Base-by-base conservation (phyloP, 1,139 yeast genomes). In the Debaryomycetaceae sp. region DNA sequence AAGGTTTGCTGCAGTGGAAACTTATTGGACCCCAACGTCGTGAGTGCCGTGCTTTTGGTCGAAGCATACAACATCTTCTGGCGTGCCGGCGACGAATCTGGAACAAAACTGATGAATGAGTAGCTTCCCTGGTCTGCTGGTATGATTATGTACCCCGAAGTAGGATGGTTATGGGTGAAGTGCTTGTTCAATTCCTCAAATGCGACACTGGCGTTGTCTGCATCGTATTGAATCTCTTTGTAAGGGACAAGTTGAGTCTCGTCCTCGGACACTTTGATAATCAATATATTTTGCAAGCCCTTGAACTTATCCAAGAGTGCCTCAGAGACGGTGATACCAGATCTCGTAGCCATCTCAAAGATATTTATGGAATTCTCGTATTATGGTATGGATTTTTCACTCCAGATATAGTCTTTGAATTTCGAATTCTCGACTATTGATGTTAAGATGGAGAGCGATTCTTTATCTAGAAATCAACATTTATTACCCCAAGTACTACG, bases 51-150 rank as follows among this genome's bases (percentile, higher is more conserved):
- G 58, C 81, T 85, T 52, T 88, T 88, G 17, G 95, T 84, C 3
- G 97, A 86, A 3, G 99, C 98, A 63, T 91, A 95, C 44, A 93
- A 74, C 98, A 93, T 93, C 62, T 93, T 93, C 47, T 80, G 78
- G 48, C 91, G 78, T 34, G 93, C 91, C 6, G 85, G 83, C 9
- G 97, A 90, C 41, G 66, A 63, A 61, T 93, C 97, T 0, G 99
- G 98, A 41, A 93, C 93, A 67, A 77, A 91, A 37, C 95, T 81
- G 40, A 90, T 76, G 57, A 93, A 90, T 4, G 81, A 73, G 49
- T 70, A 74, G 14, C 56, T 57, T 4, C 57, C 51, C 1, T 56
- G 54, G 8, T 58, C 60, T 24, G 57, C 58, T 7, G 59, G 55
- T 2, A 84, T 57, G 7, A 87, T 63, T 35, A 87, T 61, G 57